phyloP scores from a whole-genome alignment of 176 grass and related monocot species.

The Ensete ventricosum region DNA sequence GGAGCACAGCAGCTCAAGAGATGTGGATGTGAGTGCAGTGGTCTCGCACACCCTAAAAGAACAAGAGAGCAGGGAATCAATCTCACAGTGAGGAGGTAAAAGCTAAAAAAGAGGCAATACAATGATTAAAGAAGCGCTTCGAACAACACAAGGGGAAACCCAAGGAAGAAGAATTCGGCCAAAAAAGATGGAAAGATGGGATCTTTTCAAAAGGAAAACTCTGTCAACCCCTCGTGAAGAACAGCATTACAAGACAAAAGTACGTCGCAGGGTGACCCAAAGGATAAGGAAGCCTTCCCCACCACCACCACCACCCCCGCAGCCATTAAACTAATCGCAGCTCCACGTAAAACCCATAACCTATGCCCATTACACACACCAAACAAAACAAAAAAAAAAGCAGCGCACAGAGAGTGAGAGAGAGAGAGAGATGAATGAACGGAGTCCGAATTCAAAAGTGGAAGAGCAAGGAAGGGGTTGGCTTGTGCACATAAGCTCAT shows the following conservation, averaged over 20 bases:
- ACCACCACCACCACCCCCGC: too few species aligned
- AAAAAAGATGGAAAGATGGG: not conserved
- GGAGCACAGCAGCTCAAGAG: not conserved
- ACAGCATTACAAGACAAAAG: conserved; percentile 12
- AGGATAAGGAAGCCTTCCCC: not conserved
- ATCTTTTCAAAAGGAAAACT: conserved; percentile 4
- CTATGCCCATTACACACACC: not conserved
- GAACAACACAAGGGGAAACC: not conserved
- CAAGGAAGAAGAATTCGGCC: not conserved
- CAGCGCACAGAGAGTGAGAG: too few species aligned
- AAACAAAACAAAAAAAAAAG: not conserved
- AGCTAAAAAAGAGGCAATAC: not conserved
- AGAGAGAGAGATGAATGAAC: not conserved
- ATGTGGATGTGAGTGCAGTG: not conserved
- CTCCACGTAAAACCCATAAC: not conserved
- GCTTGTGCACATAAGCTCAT: not conserved
- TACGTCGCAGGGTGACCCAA: not conserved
- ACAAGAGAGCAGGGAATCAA: not conserved
- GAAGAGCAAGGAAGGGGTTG: not conserved
- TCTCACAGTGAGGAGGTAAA: not conserved
- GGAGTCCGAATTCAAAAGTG: not conserved
- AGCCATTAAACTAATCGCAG: not conserved
- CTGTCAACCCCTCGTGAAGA: conserved; percentile 6
- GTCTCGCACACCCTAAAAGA: not conserved
- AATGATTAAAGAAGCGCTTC: not conserved